Evolutionary conservation across 352 stramenopile species (phyloP).

Genomic region (Phytopythium sindhum): DNA sequence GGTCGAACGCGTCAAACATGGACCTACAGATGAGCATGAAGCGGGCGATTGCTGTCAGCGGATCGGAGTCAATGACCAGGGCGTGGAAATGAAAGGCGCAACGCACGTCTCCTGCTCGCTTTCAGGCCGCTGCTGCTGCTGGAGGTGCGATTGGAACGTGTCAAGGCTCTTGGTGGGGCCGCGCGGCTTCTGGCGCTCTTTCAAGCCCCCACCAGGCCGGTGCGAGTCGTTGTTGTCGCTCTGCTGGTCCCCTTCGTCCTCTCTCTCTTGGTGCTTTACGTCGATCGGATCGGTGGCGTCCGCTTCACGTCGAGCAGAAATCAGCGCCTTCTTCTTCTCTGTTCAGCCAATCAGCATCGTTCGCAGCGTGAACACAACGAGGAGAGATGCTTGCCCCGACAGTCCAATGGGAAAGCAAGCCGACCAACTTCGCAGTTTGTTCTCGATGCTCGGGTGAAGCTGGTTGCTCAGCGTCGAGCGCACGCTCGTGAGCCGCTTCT

Average conservation of each 20-base stretch:
- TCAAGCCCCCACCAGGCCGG: not conserved
- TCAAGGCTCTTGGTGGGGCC: not conserved
- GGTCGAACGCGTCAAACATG: slow-evolving; percentile 53
- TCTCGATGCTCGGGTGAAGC: slow-evolving; percentile 51
- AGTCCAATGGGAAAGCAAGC: not conserved
- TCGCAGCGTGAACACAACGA: slow-evolving; percentile 2
- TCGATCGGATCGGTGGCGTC: not conserved
- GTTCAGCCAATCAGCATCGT: not conserved
- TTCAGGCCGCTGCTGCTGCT: slow-evolving; percentile 5
- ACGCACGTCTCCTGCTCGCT: slow-evolving; percentile 7
- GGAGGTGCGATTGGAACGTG: not conserved
- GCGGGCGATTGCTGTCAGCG: not conserved
- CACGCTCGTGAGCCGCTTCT: slow-evolving; percentile 67
- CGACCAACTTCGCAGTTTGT: slow-evolving; percentile 65
- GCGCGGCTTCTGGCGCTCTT: not conserved
- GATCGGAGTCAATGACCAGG: not conserved
- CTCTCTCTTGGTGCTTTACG: not conserved
- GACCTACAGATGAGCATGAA: slow-evolving; percentile 18
- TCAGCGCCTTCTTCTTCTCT: slow-evolving; percentile 36
- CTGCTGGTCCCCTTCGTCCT: slow-evolving; percentile 5
- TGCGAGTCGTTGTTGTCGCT: slow-evolving; percentile 24
- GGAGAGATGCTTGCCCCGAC: not conserved
- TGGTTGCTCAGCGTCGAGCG: slow-evolving; percentile 81
- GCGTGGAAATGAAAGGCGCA: not conserved
- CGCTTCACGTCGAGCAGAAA: slow-evolving; percentile 19